phyloP scores from a whole-genome alignment of 1,284 basidiomycete species.

The Sanghuangporus baumii region DNA sequence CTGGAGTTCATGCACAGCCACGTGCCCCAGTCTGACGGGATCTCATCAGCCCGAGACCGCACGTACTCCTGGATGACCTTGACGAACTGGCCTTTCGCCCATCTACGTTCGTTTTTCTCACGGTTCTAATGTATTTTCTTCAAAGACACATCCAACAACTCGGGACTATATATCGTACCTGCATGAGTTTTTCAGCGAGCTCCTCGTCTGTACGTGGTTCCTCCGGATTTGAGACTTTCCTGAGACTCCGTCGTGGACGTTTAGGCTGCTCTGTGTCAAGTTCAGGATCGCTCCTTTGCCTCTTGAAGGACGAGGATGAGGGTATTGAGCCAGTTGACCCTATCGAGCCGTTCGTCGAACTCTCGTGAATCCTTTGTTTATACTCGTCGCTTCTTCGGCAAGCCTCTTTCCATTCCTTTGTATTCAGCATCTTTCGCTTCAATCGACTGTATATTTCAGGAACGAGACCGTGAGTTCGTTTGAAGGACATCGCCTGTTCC shows the following conservation, averaged over 20 bases:
- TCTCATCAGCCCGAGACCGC: conserved; percentile 23
- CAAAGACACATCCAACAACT: conserved; percentile 17
- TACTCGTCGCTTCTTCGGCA: conserved; percentile 54
- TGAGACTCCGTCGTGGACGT: conserved; percentile 36
- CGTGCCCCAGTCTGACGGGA: conserved; percentile 41
- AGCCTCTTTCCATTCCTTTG: conserved; percentile 52
- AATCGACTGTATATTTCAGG: conserved; percentile 37
- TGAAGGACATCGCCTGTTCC: conserved; percentile 35
- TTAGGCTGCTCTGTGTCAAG: conserved; percentile 23
- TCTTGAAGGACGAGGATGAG: conserved; percentile 20
- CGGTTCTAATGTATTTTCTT: conserved; percentile 46
- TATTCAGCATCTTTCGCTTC: conserved; percentile 38
- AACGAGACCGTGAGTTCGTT: conserved; percentile 26
- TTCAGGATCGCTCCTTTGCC: conserved; percentile 22
- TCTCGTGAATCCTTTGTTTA: conserved; percentile 39
- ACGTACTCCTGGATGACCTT: conserved; percentile 39
- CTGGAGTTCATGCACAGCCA: conserved; percentile 72
- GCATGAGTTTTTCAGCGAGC: conserved; percentile 56
- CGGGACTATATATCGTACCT: conserved; percentile 37
- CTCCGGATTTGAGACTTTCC: conserved; percentile 40
- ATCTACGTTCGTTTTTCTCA: conserved; percentile 59
- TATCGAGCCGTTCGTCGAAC: conserved; percentile 18
- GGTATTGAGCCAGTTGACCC: background rate
- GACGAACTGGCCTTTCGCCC: conserved; percentile 66
- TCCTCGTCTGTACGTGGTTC: conserved; percentile 57